Evolutionary conservation across 495 filamentous ascomycete species (phyloP).

Genomic region (Geoglossum glabrum): DNA sequence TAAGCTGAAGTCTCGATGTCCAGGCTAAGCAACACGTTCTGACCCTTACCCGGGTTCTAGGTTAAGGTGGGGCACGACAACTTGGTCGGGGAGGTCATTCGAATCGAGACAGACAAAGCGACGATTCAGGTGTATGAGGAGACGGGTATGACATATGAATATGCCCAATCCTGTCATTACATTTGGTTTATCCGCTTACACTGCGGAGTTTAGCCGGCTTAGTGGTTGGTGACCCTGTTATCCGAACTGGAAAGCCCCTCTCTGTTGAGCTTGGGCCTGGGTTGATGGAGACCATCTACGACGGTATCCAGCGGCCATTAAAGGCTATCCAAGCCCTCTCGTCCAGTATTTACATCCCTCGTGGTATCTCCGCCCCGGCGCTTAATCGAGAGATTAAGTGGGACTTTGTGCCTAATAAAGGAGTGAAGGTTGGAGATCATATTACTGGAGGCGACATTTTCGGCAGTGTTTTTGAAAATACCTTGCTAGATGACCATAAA

Average conservation of each 20-base stretch:
- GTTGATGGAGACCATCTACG: constrained; percentile 97
- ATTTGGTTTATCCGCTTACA: neutral
- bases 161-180: neutral
- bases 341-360: constrained; percentile 87
- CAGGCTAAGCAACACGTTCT: constrained; percentile 3
- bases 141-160: constrained; percentile 45
- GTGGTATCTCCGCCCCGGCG: constrained; percentile 76
- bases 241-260: constrained; percentile 78
- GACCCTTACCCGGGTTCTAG: constrained; percentile 18
- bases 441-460: constrained; percentile 92
- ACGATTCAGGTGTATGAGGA: constrained; percentile 99
- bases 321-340: constrained; percentile 57
- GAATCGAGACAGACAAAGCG: constrained; percentile 83
- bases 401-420: constrained; percentile 72
- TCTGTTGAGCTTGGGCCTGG: constrained; percentile 95
- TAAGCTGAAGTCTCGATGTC: neutral
- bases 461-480: constrained; percentile 90
- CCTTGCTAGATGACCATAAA: constrained; percentile 82
- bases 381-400: constrained; percentile 78
- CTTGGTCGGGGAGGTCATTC: constrained; percentile 92
- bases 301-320: constrained; percentile 93
- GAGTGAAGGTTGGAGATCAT: constrained; percentile 81
- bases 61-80: constrained; percentile 74
- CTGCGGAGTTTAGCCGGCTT: constrained; percentile 47
- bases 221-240: constrained; percentile 85